phyloP scores from a whole-genome alignment of 805 yeast genomes.

The Barnettozyma sp. region DNA sequence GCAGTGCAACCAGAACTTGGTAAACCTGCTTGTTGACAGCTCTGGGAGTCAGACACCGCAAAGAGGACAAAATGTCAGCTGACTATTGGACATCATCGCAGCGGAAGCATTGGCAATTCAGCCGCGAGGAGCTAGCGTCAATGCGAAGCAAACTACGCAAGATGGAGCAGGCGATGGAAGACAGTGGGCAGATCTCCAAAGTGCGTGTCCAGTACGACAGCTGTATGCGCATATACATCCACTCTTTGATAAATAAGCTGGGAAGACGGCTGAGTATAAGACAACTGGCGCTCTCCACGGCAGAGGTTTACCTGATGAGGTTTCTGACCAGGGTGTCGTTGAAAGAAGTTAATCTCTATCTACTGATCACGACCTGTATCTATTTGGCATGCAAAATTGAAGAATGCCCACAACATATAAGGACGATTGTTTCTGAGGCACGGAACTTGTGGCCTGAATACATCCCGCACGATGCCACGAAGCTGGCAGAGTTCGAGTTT shows the following conservation, averaged over 20 bases:
- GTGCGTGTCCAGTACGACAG: slow-evolving; percentile 33
- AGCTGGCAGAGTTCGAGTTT: slow-evolving; percentile 92
- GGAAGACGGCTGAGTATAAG: slow-evolving; percentile 75
- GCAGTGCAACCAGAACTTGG: too few species aligned
- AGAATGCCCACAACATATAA: slow-evolving; percentile 90
- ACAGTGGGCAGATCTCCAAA: slow-evolving; percentile 33
- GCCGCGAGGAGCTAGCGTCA: slow-evolving; percentile 48
- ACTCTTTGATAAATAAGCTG: slow-evolving; percentile 62
- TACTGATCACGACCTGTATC: slow-evolving; percentile 75
- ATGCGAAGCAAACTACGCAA: slow-evolving; percentile 37
- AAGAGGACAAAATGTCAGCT: slow-evolving; percentile 73
- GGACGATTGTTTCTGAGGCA: slow-evolving; percentile 78
- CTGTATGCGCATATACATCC: slow-evolving; percentile 74
- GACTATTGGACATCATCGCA: slow-evolving; percentile 87
- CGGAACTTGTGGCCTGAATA: slow-evolving; percentile 91
- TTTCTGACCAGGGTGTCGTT: slow-evolving; percentile 67
- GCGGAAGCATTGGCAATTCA: slow-evolving; percentile 72
- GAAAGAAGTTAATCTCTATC: slow-evolving; percentile 75
- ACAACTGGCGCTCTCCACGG: slow-evolving; percentile 81
- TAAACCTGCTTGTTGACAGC: too few species aligned
- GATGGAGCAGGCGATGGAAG: slow-evolving; percentile 34
- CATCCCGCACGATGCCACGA: slow-evolving; percentile 84
- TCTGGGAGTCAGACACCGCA: too few species aligned
- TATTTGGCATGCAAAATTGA: slow-evolving; percentile 92
- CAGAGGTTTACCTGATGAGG: slow-evolving; percentile 78